Percentiles rank a stretch among this genome's conserved stretches.
Conservation (phyloP, 2,329 filamentous ascomycete species). For the Plectosphaerella cucumerina region DNA sequence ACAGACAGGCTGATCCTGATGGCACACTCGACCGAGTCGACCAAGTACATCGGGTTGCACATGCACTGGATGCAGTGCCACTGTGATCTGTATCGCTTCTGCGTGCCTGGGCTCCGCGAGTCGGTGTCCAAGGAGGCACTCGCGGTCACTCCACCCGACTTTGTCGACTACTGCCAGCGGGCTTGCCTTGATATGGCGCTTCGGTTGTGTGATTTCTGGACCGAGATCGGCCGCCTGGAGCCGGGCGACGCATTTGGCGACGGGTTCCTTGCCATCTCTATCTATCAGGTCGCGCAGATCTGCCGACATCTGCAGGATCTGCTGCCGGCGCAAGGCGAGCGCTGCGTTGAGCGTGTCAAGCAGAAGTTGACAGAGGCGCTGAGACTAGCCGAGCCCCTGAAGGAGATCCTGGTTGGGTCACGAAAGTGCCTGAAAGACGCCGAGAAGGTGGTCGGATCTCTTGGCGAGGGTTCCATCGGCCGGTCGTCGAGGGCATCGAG, state of each 20-base stretch:
- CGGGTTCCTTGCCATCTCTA: background rate
- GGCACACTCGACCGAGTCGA: conserved; percentile 17
- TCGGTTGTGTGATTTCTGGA: conserved; percentile 7
- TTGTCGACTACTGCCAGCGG: conserved; percentile 7
- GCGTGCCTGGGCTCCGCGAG: conserved; percentile 19
- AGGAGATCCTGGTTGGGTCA: background rate
- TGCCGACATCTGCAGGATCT: conserved; percentile 1
- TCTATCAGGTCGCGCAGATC: conserved; percentile 7
- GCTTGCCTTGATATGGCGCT: conserved; percentile 7
- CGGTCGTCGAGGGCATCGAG: background rate
- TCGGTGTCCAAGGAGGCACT: conserved; percentile 3
- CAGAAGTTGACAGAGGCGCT: background rate
- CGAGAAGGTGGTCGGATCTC: background rate
- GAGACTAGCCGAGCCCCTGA: background rate
- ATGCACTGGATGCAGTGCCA: conserved; percentile 12
- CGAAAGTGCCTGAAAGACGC: background rate
- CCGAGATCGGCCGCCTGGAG: conserved; percentile 1
- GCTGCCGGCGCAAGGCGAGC: conserved; percentile 1
- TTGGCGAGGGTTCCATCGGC: background rate
- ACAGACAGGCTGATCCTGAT: conserved; percentile 15
- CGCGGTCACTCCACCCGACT: conserved; percentile 4
- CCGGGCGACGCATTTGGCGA: background rate
- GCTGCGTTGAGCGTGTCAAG: background rate
- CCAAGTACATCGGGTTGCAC: conserved; percentile 15
- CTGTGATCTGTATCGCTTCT: conserved; percentile 20